Evolutionary conservation across 306 rosid genomes (phyloP), one percentile per base, ranked within the genome.

Genomic region (Astragalus glycyphyllos): DNA sequence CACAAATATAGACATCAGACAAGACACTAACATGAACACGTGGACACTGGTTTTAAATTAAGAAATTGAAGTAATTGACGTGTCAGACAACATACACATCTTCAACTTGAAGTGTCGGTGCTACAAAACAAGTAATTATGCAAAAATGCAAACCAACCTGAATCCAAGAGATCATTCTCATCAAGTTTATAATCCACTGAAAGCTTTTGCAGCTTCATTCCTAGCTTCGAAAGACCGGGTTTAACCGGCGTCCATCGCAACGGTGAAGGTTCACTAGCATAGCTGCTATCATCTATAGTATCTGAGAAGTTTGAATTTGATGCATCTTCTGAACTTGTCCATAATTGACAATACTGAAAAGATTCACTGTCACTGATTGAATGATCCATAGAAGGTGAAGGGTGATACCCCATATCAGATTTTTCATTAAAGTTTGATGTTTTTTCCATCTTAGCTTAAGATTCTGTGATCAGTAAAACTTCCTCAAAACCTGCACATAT

Each of bases 251-350:
- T 80, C 93, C 89, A 89, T 58, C 76, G 77, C n/a, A 85, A 75
- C 20, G 90, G 92, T 38, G 95, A 85, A 71, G 91, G 73, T 9
- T 87, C 96, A 74, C 86, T 84, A 8, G 81, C 84, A 74, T 73
- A 83, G 80, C 92, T 83, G 38, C 74, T 82, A 6, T 89, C 95
- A 65, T 86, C 89, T 5, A 68, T 9, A 44, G 82, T 68, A 65
- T 88, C 97, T 7, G 97, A 90, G 69, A 87, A 70, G 10, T 67
- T 65, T 14, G 71, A 66, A 14, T 83, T 84, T 1, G 97, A 89
- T 59, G 88, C 72, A 17, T 87, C 72, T 26, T 87, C 96, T 2
- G 99, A 89, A 58, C 87, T 87, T 68, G 90, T 81, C 79, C 84
- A 86, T 0, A 59, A 34, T 2, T 9, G 73, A 51, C 51, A 51